A percentile compares a stretch with the other conserved stretches of the same genome.
These are phyloP conservation scores for Vitis hybrid DNA, from an alignment of 177 flowering plant species.

Conservation along the genomic window DNA sequence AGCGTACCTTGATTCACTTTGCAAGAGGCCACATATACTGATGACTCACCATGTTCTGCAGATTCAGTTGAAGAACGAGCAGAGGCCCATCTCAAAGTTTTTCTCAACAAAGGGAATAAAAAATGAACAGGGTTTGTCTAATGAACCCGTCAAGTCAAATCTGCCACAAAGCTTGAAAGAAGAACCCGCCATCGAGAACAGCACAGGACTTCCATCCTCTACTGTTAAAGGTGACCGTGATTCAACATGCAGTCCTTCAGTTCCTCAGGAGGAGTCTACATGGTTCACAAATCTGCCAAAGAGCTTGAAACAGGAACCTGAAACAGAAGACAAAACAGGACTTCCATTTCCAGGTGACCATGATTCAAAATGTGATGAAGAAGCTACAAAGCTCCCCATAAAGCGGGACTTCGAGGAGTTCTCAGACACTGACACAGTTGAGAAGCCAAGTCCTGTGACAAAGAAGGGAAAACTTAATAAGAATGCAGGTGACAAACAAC, in stretches of 20 bases:
- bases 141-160: constrained; percentile 17
- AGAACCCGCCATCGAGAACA: constrained; percentile 27
- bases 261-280: too few species aligned
- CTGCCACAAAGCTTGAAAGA: constrained; percentile 23
- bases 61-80: constrained; percentile 50
- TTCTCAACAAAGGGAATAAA: constrained; percentile 43
- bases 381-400: constrained; percentile 5
- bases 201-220: neutral
- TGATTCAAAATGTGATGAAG: constrained; percentile 16
- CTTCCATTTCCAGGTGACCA: neutral
- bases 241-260: neutral
- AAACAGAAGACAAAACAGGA: constrained; percentile 3
- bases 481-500: constrained; percentile 46
- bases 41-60: constrained; percentile 17
- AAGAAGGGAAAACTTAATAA: constrained; percentile 38
- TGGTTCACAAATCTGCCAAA: constrained; percentile 2
- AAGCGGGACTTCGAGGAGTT: constrained; percentile 41
- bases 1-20: too few species aligned
- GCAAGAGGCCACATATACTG: too few species aligned
- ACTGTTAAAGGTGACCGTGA: neutral
- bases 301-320: constrained; percentile 11
- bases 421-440: constrained; percentile 4
- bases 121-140: constrained; percentile 14
- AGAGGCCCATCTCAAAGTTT: constrained; percentile 56
- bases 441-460: constrained; percentile 24